phyloP scores from a whole-genome alignment of 257 asterid genomes.

The Cordia subcordata region DNA sequence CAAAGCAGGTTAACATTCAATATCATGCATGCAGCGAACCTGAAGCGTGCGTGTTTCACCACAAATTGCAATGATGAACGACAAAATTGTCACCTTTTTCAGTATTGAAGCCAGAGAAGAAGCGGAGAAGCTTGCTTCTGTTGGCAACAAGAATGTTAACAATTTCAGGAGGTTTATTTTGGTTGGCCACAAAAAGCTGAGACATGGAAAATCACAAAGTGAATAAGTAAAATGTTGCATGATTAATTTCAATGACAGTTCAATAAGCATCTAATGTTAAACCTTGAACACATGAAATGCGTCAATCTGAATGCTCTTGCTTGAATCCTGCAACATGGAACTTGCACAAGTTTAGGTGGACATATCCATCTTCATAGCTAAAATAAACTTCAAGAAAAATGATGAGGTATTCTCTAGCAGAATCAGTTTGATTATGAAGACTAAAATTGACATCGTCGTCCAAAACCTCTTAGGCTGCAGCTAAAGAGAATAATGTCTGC shows the following conservation, averaged over 20 bases:
- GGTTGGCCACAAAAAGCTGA: conserved; percentile 93
- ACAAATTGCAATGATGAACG: background rate
- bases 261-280: conserved; percentile 7
- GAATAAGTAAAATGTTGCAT: background rate
- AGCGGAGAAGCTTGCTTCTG: conserved; percentile 63
- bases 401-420: background rate
- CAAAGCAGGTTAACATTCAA: background rate
- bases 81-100: conserved; percentile 53
- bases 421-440: too few relatives aligned
- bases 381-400: too few relatives aligned
- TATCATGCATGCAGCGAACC: too few relatives aligned
- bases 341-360: background rate
- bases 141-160: conserved; percentile 65
- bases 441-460: too few relatives aligned
- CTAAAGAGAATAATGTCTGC: too few relatives aligned
- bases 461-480: too few relatives aligned
- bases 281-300: conserved; percentile 97
- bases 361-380: too few relatives aligned
- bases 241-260: background rate
- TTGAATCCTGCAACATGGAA: conserved; percentile 60
- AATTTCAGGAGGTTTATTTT: conserved; percentile 65
- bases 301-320: conserved; percentile 77
- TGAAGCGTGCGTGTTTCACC: too few relatives aligned
- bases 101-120: conserved; percentile 47
- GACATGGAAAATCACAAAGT: background rate